Evolutionary conservation across 2,329 filamentous ascomycete genomes (phyloP).

Genomic region (Paracoccidioides brasiliensis): DNA sequence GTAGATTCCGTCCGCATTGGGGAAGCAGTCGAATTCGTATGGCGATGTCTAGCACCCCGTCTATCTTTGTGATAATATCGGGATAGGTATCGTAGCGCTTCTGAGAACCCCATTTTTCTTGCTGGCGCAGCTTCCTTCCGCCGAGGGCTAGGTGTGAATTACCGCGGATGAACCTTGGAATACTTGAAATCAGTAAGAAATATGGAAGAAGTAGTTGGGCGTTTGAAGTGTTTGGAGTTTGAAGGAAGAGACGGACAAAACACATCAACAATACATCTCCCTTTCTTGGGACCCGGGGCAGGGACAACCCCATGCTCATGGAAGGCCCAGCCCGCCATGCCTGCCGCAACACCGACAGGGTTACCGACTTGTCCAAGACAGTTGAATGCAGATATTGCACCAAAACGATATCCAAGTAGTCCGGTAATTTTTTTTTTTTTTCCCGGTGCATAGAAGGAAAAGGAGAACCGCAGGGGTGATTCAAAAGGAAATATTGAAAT

Average conservation of each 20-base stretch:
- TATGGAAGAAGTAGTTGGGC: background rate
- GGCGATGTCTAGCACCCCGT: background rate
- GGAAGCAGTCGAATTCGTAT: background rate
- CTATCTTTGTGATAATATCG: conserved; percentile 7
- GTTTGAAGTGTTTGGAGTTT: no score
- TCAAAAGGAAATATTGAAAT: background rate
- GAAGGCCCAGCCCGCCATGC: background rate
- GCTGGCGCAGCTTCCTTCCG: background rate
- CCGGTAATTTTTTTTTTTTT: no score
- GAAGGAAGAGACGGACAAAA: background rate
- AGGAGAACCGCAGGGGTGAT: background rate
- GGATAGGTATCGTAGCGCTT: conserved; percentile 10
- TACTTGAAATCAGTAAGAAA: background rate
- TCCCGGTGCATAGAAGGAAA: background rate
- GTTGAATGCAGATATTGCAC: background rate
- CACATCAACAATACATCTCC: background rate
- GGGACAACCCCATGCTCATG: background rate
- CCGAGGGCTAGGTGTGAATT: no score
- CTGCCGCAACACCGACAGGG: no score
- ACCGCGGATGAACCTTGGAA: background rate
- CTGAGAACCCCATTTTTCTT: conserved; percentile 7
- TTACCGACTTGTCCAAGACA: background rate
- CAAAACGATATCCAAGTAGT: background rate
- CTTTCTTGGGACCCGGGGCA: background rate
- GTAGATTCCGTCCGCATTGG: background rate